Base-by-base conservation (phyloP, 129 eudicot genomes). In the Calendula officinalis region DNA sequence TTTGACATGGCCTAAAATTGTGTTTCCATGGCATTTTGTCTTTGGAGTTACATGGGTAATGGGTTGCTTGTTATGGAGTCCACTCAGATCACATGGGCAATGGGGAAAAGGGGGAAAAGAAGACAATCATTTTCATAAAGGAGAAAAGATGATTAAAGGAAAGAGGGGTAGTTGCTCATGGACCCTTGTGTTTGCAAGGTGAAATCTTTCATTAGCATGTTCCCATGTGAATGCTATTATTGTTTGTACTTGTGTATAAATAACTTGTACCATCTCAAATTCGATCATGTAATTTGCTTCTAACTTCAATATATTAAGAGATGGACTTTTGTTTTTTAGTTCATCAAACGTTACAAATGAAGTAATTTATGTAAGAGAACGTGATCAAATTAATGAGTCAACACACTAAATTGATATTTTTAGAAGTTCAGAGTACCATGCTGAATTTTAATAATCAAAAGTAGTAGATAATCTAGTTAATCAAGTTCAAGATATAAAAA, bases 111-210 rank as follows among this genome's bases (percentile, higher is more conserved):
- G 66, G 48, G 35, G 34, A 37, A 42, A 44, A 27, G 42, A 69
- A 69, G 1, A 55, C 43, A 16, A 46, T 13, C 64, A 52, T 53
- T 44, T 63, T 70, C 42, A 34, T 54, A 64, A 72, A 73, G 52
- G 27, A 22, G 34, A 55, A 55, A 64, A 44, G 66, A 43, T 38
- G 53, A 56, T 46, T 64, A 64, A 73, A 73, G 60, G 45, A 30
- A 64, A 64, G 44, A 45, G 60, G 34, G 6, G 60, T 73, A 48
- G 77, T 45, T 72, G 71, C 47, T 55, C 43, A 63, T 73, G 77
- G 72, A 64, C 71, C 71, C 71, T 63, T 72, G 49, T 72, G 48
- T 72, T 72, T 63, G 55, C 34, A 51, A 54, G 48, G 58, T 43
- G 15, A 54, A 63, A 36, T 49, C 63, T 54, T 44, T n/a, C 5